A percentile compares a stretch with the other conserved stretches of the same genome.
These are phyloP conservation scores for Syzygium oleosum DNA, from an alignment of 345 rosid genomes.

Conservation along the genomic window DNA sequence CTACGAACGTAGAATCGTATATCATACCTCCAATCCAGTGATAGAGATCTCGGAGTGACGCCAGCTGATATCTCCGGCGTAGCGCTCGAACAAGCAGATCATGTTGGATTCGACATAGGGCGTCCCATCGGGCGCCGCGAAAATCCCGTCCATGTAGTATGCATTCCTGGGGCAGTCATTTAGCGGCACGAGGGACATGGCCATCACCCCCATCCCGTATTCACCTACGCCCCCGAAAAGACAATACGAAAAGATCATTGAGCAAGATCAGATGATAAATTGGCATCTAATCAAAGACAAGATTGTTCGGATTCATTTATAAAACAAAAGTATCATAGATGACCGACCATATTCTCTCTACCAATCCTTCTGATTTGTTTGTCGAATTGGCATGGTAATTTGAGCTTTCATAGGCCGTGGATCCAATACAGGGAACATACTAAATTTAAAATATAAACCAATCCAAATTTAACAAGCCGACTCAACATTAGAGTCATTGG, in stretches of 20 bases:
- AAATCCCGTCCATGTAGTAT: conserved; percentile 68
- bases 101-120: conserved; percentile 65
- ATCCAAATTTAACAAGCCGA: background rate
- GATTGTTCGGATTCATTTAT: too few relatives aligned
- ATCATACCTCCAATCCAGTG: conserved; percentile 38
- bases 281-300: too few relatives aligned
- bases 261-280: background rate
- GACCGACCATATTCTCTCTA: too few relatives aligned
- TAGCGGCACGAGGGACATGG: conserved; percentile 79
- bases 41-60: conserved; percentile 67
- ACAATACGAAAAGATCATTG: background rate
- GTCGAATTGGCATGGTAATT: too few relatives aligned
- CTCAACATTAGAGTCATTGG: too few relatives aligned
- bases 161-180: conserved; percentile 87
- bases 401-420: background rate
- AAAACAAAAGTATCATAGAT: too few relatives aligned
- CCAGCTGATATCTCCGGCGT: conserved; percentile 84
- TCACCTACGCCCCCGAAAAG: conserved; percentile 25
- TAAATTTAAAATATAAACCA: background rate
- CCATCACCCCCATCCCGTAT: conserved; percentile 74
- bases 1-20: too few relatives aligned
- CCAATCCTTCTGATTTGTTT: too few relatives aligned
- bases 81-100: conserved; percentile 77
- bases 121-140: conserved; percentile 56
- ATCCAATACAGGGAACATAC: background rate